phyloP scores from a whole-genome alignment of 495 filamentous ascomycete genomes.

The Penicillium canescens region DNA sequence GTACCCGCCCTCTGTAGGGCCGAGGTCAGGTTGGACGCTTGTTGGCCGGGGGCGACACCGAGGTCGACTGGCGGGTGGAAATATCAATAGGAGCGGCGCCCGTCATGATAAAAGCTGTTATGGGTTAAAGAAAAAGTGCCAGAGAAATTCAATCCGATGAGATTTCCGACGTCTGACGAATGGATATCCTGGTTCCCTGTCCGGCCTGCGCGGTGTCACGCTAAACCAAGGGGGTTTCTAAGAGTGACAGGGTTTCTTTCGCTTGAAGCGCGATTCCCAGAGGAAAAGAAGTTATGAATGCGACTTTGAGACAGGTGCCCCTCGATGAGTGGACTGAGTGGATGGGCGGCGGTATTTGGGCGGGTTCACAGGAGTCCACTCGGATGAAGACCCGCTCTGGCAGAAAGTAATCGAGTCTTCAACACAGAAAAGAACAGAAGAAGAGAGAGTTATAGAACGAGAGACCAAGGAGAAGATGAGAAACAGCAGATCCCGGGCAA shows the following conservation, averaged over 20 bases:
- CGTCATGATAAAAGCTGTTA: constrained; percentile 38
- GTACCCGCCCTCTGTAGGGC: constrained; percentile 53
- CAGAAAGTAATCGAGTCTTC: constrained; percentile 12
- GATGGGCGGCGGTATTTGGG: constrained; percentile 35
- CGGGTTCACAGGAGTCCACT: constrained; percentile 39
- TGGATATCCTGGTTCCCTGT: constrained; percentile 36
- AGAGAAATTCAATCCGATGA: not conserved
- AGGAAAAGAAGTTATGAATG: constrained; percentile 40
- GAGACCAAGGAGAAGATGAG: constrained; percentile 3
- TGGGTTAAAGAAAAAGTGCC: not conserved
- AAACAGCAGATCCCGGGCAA: constrained; percentile 8
- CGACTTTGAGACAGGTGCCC: constrained; percentile 36
- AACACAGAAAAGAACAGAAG: not conserved
- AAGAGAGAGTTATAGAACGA: not conserved
- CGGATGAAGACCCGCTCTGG: constrained; percentile 47
- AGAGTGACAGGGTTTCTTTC: constrained; percentile 32
- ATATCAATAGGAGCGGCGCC: constrained; percentile 66
- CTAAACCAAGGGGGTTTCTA: constrained; percentile 43
- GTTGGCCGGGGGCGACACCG: constrained; percentile 59
- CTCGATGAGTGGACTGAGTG: constrained; percentile 43
- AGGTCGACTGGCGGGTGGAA: constrained; percentile 57
- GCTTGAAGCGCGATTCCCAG: constrained; percentile 40
- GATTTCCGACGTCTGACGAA: constrained; percentile 1
- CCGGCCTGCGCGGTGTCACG: constrained; percentile 41
- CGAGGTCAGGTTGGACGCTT: constrained; percentile 63